phyloP scores from a whole-genome alignment of 179 eudicot genomes.

The Spergularia azorica region DNA sequence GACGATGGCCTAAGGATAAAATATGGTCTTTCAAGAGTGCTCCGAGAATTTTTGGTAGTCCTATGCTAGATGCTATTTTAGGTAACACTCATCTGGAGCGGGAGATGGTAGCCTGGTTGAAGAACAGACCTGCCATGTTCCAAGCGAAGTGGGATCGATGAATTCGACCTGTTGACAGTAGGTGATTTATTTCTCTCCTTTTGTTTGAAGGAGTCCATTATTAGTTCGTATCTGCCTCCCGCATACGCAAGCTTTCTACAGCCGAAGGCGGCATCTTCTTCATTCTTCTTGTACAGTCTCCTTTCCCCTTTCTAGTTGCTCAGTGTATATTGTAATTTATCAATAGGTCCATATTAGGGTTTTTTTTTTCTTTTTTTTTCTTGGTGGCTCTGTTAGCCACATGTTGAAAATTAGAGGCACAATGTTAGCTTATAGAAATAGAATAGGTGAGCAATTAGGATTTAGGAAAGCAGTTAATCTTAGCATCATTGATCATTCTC shows the following conservation, averaged over 20 bases:
- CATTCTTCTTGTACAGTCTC: constrained; percentile 77
- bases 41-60: constrained; percentile 73
- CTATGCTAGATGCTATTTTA: constrained; percentile 89
- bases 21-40: constrained; percentile 80
- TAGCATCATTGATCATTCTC: neutral
- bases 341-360: constrained; percentile 33
- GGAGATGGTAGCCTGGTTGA: constrained; percentile 88
- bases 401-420: neutral
- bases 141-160: constrained; percentile 88
- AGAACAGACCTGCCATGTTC: constrained; percentile 80
- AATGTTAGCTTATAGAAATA: constrained; percentile 1
- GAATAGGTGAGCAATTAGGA: neutral
- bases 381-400: neutral
- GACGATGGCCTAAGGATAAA: constrained; percentile 83
- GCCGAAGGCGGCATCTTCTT: constrained; percentile 31
- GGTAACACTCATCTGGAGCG: constrained; percentile 57
- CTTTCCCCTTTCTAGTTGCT: constrained; percentile 19
- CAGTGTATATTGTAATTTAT: constrained; percentile 51
- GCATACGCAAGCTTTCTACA: constrained; percentile 1
- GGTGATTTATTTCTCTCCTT: constrained; percentile 25
- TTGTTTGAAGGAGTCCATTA: constrained; percentile 24
- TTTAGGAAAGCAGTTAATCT: constrained; percentile 10
- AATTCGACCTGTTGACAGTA: constrained; percentile 29
- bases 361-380: neutral
- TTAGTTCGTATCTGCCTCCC: constrained; percentile 28